Evolutionary conservation across 169 alveolate genomes (phyloP).

Genomic region (Plasmodium cynomolgi): DNA sequence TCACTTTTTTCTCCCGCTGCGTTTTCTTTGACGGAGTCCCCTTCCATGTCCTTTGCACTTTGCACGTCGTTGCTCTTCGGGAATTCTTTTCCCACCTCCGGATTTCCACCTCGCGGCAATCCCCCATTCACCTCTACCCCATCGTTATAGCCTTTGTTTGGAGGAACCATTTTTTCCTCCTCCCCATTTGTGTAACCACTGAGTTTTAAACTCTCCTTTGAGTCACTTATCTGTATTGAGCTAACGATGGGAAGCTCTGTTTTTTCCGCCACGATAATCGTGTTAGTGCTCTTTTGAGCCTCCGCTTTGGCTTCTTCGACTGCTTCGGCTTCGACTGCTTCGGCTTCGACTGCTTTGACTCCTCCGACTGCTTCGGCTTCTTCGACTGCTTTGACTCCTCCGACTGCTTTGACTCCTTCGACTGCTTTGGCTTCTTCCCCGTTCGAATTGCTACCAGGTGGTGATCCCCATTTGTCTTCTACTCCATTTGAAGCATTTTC

Average conservation of each 20-base stretch:
- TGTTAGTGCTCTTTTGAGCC: background rate
- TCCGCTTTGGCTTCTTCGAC: background rate
- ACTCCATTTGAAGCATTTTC: background rate
- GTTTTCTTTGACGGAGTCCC: background rate
- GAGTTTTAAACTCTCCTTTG: background rate
- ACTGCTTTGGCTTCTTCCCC: background rate
- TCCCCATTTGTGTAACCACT: background rate
- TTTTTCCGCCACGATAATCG: background rate
- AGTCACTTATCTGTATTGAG: background rate
- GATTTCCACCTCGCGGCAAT: background rate
- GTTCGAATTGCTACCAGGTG: background rate
- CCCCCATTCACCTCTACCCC: background rate
- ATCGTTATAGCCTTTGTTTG: background rate
- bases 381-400: too few relatives aligned
- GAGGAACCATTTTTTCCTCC: background rate
- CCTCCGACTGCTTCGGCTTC: too few relatives aligned
- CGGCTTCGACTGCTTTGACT: too few relatives aligned
- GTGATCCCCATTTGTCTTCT: background rate
- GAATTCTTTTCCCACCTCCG: background rate
- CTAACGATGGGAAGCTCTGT: background rate
- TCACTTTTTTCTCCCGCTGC: background rate
- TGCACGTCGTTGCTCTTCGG: background rate
- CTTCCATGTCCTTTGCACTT: background rate
- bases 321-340: too few relatives aligned
- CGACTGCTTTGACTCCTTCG: too few relatives aligned